Evolutionary conservation across 192 early-diverging fungal species (phyloP), one percentile per base, ranked within the genome.

Genomic region (Podochytrium sp.): DNA sequence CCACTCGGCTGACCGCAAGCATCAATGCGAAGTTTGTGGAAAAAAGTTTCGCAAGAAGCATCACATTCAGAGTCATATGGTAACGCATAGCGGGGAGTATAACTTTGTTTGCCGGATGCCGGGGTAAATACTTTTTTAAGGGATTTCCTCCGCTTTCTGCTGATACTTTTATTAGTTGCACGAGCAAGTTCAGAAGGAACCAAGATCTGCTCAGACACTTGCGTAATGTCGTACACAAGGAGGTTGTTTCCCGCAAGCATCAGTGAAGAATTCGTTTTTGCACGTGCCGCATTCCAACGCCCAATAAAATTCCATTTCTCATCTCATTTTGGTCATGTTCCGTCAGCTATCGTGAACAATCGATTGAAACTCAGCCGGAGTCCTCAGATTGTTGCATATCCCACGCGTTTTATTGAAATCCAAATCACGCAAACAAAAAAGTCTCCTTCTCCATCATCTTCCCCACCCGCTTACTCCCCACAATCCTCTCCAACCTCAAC

Each of bases 401-500:
- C n/a, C n/a, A n/a, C n/a, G n/a, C n/a, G n/a, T n/a, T n/a, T n/a
- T n/a, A n/a, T n/a, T n/a, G n/a, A n/a, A n/a, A n/a, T n/a, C n/a
- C n/a, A n/a, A n/a, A n/a, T 53, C 41, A 76, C 3, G 81, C 77
- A 79, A 87, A 87, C 79, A 87, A 74, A 47, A 73, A 84, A 33
- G 75, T 82, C 14, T 87, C 85, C 16, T 71, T 76, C 39, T 77
- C 75, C 49, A 43, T 68, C 88, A 98, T 92, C 74, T 90, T 88
- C 5, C 82, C 80, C 4, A 85, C 88, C n/a, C 94, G 82, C 3
- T 83, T 80, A 3, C 85, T 88, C 27, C 98, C 98, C 0, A 96
- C 93, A 69, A 97, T 86, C 3, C 98, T 86, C 84, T 98, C 96
- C 34, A 98, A 64, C 71, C 90, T 89, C 67, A 98, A 78, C 73